phyloP scores from a whole-genome alignment of 2,329 filamentous ascomycete species.

The Microsporum audouinii region DNA sequence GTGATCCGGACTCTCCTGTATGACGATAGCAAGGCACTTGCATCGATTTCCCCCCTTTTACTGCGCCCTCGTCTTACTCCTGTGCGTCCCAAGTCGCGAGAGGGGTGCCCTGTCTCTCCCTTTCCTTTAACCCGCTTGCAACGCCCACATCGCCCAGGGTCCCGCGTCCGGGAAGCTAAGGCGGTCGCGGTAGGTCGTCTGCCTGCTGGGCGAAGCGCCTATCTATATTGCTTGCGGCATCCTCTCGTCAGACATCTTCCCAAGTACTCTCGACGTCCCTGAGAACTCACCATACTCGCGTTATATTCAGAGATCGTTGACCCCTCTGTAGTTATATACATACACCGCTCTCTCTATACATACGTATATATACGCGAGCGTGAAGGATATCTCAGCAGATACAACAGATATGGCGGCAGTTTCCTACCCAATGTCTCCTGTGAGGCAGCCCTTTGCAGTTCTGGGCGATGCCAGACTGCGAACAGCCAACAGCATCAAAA shows the following conservation, averaged over 20 bases:
- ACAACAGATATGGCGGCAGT: constrained; percentile 20
- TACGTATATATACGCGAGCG: background rate
- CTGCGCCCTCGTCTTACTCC: background rate
- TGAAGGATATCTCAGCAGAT: background rate
- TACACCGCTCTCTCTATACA: background rate
- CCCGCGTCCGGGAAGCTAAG: background rate
- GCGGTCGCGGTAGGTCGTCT: background rate
- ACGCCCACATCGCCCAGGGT: background rate
- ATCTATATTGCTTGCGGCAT: background rate
- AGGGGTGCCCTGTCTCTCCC: background rate
- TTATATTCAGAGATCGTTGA: no score
- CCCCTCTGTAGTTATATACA: background rate
- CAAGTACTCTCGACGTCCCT: no score
- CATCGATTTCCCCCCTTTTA: background rate
- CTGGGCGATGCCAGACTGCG: constrained; percentile 22
- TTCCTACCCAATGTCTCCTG: constrained; percentile 17
- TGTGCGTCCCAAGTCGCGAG: background rate
- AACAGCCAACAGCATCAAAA: constrained; percentile 24
- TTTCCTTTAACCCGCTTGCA: background rate
- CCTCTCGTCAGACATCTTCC: background rate
- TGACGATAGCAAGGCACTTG: background rate
- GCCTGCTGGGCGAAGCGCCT: background rate
- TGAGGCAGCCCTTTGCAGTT: constrained; percentile 24
- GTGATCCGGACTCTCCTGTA: background rate
- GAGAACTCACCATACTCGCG: no score